Evolutionary conservation across 2,329 filamentous ascomycete species (phyloP).

Genomic region (Fusarium liriodendri): DNA sequence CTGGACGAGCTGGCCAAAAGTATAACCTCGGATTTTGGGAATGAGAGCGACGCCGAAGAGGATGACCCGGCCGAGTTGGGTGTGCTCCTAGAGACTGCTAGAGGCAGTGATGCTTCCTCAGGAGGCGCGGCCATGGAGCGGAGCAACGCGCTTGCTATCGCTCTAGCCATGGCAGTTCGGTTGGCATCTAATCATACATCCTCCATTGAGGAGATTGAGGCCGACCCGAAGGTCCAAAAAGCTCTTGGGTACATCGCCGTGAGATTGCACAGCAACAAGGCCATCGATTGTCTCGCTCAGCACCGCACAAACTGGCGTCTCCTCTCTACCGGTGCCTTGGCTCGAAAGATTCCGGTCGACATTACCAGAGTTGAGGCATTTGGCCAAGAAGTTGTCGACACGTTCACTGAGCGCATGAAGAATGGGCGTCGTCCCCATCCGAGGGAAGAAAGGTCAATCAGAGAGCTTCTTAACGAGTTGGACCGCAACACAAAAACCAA

Average conservation of each 20-base stretch:
- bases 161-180: slow-evolving; percentile 8
- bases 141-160: slow-evolving; percentile 4
- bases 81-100: not conserved
- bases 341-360: slow-evolving; percentile 23
- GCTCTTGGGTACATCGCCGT: slow-evolving; percentile 1
- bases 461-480: slow-evolving; percentile 15
- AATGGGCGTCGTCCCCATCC: slow-evolving; percentile 16
- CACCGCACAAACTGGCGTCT: slow-evolving; percentile 19
- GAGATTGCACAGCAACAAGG: slow-evolving; percentile 1
- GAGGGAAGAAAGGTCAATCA: slow-evolving; percentile 11
- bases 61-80: not conserved
- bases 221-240: slow-evolving; percentile 17
- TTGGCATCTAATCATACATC: slow-evolving; percentile 14
- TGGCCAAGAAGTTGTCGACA: slow-evolving; percentile 7
- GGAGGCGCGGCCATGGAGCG: not conserved
- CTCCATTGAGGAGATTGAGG: slow-evolving; percentile 12
- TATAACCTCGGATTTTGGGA: not conserved
- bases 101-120: not conserved
- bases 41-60: not conserved
- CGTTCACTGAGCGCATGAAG: slow-evolving; percentile 18
- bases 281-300: slow-evolving; percentile 3
- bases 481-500: slow-evolving; percentile 26
- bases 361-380: slow-evolving; percentile 9
- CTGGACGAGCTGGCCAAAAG: not conserved
- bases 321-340: slow-evolving; percentile 22